Base-by-base conservation (phyloP, 2,329 filamentous ascomycete genomes). In the Seiridium cupressi region DNA sequence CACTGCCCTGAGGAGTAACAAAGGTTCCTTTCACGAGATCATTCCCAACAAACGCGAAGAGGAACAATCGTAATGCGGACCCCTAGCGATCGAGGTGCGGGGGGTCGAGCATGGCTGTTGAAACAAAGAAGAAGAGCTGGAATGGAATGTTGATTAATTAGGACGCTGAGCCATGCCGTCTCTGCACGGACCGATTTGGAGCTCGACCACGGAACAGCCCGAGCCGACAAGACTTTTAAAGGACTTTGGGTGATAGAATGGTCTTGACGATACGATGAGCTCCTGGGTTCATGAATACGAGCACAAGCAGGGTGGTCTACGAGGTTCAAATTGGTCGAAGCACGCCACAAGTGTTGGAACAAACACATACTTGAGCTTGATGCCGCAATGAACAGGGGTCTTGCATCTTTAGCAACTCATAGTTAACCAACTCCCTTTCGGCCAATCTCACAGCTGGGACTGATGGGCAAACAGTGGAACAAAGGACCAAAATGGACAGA, bases 101-200 rank as follows among this genome's bases (percentile, higher is more conserved):
- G 42, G 54, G 10, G 18, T 32, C 53, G 54, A 46, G 32, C 13
- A 48, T 47, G 40, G 44, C n/a, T 35, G 32, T 51, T 31, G 55
- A 51, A 58, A 58, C 55, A 58, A 58, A 58, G 55, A 36, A 58
- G 55, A 36, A 58, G 46, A 46, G 46, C 35, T 49, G 55, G 55
- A 51, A 51, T 58, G 55, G 55, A 44, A 58, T 49, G 55, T 58
- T 58, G 46, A 34, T 31, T 51, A 18, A 58, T 34, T 11, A 42
- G 40, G 32, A 40, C n/a, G 13, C 5, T 26, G 55, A 53, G 18
- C 49, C 18, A 34, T 26, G 18, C 18, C 34, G 38, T 35, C 32
- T 53, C 49, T 49, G 55, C 55, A 58, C 55, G 55, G 55, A 18
- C 55, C 55, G 46, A 51, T 35, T 36, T 51, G 35, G 18, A 31